Conservation (phyloP, 306 rosid genomes). For the Glycine tomentella region DNA sequence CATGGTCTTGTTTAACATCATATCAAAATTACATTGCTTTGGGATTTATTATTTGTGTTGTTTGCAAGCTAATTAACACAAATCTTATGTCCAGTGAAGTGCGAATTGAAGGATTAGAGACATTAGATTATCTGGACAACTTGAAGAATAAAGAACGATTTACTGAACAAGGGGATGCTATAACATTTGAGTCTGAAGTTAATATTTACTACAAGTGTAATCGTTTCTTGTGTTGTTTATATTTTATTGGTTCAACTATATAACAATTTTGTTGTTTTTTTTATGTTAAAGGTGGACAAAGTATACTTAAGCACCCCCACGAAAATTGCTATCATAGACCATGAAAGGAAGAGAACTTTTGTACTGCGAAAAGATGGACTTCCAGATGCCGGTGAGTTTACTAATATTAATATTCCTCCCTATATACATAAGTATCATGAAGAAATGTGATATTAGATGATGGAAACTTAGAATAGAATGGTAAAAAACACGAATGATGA, state of each 20-base stretch:
- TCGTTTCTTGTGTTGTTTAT: slow-evolving; percentile 15
- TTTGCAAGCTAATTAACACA: slow-evolving; percentile 39
- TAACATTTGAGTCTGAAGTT: slow-evolving; percentile 79
- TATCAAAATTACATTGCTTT: slow-evolving; percentile 2
- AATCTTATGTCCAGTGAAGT: slow-evolving; percentile 64
- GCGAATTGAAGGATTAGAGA: slow-evolving; percentile 86
- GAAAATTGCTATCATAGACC: slow-evolving; percentile 83
- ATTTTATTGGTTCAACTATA: slow-evolving; percentile 19
- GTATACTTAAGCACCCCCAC: slow-evolving; percentile 74
- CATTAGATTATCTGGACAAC: slow-evolving; percentile 83
- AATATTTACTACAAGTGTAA: slow-evolving; percentile 31
- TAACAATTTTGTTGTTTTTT: slow-evolving; percentile 18
- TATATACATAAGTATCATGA: too few species aligned
- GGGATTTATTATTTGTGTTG: background rate
- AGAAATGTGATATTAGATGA: slow-evolving; percentile 4
- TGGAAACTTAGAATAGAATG: background rate
- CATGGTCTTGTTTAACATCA: background rate
- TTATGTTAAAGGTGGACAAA: slow-evolving; percentile 67
- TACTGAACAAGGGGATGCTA: slow-evolving; percentile 87
- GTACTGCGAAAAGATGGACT: slow-evolving; percentile 80
- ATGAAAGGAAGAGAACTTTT: slow-evolving; percentile 79
- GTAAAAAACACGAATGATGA: too few species aligned
- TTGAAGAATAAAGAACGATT: slow-evolving; percentile 67
- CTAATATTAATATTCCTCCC: background rate
- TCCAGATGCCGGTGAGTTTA: slow-evolving; percentile 80